Base-by-base conservation (phyloP, 192 early-diverging fungal genomes). In the Geranomyces michiganensis region DNA sequence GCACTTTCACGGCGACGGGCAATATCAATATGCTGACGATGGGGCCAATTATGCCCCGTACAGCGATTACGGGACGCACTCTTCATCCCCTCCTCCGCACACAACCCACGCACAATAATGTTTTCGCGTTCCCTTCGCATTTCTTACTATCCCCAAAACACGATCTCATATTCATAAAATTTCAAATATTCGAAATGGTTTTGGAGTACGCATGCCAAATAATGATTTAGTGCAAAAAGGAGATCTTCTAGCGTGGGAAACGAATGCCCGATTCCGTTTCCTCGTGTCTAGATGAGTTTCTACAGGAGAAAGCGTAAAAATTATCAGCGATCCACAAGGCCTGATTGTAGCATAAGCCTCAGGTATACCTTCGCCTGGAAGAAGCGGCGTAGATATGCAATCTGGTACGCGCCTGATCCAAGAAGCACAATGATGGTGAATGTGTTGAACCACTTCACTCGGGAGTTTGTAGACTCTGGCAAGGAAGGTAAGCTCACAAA, bases 381-480 rank as follows among this genome's bases (percentile, higher is more conserved):
- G 87, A 92, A 96, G 32, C 82, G 83, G 62, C 88, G 85, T 64
- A 97, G 79, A 72, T 95, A 98, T 15, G 90, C 76, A 36, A 96
- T 84, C 79, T 98, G 93, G 89, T 90, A 92, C 21, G 69, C 79
- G 26, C 88, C 91, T 61, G 93, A 82, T 15, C 79, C 76, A 31
- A 93, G 77, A 27, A 95, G 72, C 31, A 88, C 81, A 56, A 92
- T 76, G 66, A 98, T 84, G 13, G 92, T 90, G 24, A 92, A 68
- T 6, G 91, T 84, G 70, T 89, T 90, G 71, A 96, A 88, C 80
- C 88, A 90, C 71, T 91, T 83, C 21, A 98, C 93, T 36, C 93
- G 86, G 21, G 88, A 85, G 78, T 98, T 98, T 49, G 94, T 97
- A 0, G 90, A 87, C 87, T 98, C 94, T 58, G 69, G 92, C 93